Conservation (phyloP, 768 basidiomycete genomes). For the Neoboletus brunneissimus region DNA sequence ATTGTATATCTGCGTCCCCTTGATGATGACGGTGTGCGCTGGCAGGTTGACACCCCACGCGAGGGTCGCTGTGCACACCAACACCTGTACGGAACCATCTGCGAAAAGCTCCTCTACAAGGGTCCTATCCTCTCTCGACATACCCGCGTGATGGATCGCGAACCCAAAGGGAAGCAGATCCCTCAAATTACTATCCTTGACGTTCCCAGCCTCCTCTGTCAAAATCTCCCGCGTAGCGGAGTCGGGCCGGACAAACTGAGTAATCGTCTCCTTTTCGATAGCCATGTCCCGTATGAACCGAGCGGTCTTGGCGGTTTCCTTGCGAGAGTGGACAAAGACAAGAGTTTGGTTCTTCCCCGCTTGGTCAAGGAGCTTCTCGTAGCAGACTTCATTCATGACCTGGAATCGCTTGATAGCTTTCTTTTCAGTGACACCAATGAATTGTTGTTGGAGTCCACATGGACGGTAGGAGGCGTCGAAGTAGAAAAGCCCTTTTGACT, state of each 20-base stretch:
- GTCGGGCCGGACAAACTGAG: slow-evolving; percentile 93
- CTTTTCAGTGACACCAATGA: slow-evolving; percentile 97
- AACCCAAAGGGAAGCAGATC: slow-evolving; percentile 96
- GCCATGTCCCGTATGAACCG: slow-evolving; percentile 93
- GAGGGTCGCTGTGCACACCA: slow-evolving; percentile 96
- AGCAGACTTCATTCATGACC: slow-evolving; percentile 98
- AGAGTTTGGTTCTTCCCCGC: slow-evolving; percentile 86
- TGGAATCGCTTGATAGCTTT: slow-evolving; percentile 99
- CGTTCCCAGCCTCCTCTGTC: slow-evolving; percentile 76
- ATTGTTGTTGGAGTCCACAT: slow-evolving; percentile 93
- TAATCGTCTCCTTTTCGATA: slow-evolving; percentile 94
- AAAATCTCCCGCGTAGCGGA: slow-evolving; percentile 90
- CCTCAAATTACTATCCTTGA: slow-evolving; percentile 77
- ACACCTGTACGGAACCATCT: slow-evolving; percentile 87
- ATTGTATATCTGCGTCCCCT: slow-evolving; percentile 99
- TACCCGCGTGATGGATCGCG: slow-evolving; percentile 96
- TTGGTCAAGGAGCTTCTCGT: slow-evolving; percentile 97
- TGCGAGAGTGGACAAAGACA: slow-evolving; percentile 97
- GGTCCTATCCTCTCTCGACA: slow-evolving; percentile 87
- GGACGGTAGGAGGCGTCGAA: slow-evolving; percentile 95
- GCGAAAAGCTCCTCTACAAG: slow-evolving; percentile 93
- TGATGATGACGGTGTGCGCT: slow-evolving; percentile 97
- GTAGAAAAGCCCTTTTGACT: slow-evolving; percentile 90
- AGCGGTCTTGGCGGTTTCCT: slow-evolving; percentile 97
- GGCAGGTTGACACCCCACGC: slow-evolving; percentile 99